Conservation (phyloP, 495 filamentous ascomycete genomes). For the Trichoderma asperelloides region DNA sequence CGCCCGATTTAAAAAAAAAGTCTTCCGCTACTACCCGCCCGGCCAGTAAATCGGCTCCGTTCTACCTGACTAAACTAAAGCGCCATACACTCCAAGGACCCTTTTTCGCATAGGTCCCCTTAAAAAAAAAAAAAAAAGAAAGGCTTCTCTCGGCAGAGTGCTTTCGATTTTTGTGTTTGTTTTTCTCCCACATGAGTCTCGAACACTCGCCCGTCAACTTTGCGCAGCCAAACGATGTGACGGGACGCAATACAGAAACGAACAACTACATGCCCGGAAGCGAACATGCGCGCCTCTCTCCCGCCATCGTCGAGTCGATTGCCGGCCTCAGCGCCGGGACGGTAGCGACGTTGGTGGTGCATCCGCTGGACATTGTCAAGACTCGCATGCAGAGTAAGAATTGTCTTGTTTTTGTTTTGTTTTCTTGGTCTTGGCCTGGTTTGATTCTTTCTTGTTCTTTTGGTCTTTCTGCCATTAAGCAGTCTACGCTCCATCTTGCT, state of each 20-base stretch:
- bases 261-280: slow-evolving; percentile 28
- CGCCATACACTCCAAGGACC: too few species aligned
- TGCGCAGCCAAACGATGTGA: not conserved
- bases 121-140: not conserved
- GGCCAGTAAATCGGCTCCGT: too few species aligned
- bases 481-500: too few species aligned
- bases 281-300: slow-evolving; percentile 47
- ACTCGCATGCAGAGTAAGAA: slow-evolving; percentile 78
- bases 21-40: too few species aligned
- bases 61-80: too few species aligned
- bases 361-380: slow-evolving; percentile 92
- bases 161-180: not conserved
- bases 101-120: too few species aligned
- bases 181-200: not conserved
- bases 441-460: not conserved
- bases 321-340: slow-evolving; percentile 85
- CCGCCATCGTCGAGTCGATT: slow-evolving; percentile 77
- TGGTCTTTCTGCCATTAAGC: not conserved
- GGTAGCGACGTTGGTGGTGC: slow-evolving; percentile 69
- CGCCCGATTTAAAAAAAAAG: too few species aligned
- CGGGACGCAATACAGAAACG: not conserved
- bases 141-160: not conserved
- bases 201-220: not conserved
- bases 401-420: not conserved
- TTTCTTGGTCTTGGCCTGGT: too few species aligned